phyloP scores from a whole-genome alignment of 352 stramenopile species.

The Phytophthora foliorum region DNA sequence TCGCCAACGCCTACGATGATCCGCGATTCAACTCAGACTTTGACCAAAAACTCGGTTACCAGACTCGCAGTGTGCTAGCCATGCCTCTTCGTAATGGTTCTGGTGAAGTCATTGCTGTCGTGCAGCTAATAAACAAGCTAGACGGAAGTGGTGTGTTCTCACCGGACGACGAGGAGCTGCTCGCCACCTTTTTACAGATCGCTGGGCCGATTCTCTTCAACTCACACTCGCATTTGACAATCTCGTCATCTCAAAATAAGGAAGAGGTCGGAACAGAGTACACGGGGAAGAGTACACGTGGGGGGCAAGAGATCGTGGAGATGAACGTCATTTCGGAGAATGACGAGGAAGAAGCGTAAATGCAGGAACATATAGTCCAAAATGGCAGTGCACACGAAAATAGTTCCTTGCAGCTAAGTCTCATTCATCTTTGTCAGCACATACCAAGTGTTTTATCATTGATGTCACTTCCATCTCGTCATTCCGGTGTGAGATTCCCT shows the following conservation, averaged over 20 bases:
- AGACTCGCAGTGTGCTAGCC: conserved; percentile 87
- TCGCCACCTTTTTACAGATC: conserved; percentile 90
- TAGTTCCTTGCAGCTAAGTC: conserved; percentile 19
- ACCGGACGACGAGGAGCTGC: conserved; percentile 87
- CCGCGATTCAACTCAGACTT: conserved; percentile 91
- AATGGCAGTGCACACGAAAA: conserved; percentile 29
- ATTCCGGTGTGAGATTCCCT: neutral
- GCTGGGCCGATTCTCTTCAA: conserved; percentile 90
- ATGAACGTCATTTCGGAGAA: conserved; percentile 89
- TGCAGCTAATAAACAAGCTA: conserved; percentile 92
- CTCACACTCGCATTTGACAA: conserved; percentile 80
- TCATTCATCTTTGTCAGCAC: neutral
- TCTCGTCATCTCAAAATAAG: conserved; percentile 50
- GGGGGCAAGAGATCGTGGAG: conserved; percentile 61
- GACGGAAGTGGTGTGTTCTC: conserved; percentile 81
- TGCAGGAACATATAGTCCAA: conserved; percentile 1
- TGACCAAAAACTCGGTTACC: conserved; percentile 90
- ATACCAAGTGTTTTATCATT: neutral
- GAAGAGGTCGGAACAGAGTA: conserved; percentile 70
- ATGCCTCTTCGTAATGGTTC: conserved; percentile 87
- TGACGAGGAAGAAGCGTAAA: conserved; percentile 71
- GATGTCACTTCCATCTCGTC: conserved; percentile 21
- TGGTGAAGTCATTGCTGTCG: conserved; percentile 84
- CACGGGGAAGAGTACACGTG: conserved; percentile 53
- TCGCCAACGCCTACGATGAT: conserved; percentile 90